Percentiles rank a stretch among this genome's conserved stretches.
Evolutionary conservation across 305 asterid species (phyloP).

Genomic region (Caryopteris hybrid): DNA sequence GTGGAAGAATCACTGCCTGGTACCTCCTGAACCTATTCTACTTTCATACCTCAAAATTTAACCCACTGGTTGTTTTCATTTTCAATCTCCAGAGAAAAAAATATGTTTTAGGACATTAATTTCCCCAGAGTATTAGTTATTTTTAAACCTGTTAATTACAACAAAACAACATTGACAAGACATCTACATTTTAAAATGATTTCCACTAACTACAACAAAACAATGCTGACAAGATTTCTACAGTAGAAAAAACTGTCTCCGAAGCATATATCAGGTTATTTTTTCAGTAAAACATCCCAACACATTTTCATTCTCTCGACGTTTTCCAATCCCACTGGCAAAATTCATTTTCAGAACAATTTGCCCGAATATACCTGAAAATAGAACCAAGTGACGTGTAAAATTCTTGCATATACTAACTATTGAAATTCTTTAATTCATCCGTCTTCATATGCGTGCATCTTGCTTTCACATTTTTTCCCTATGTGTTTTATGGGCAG

Average conservation of each 20-base stretch:
- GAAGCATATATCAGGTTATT: neutral
- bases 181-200: neutral
- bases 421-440: neutral
- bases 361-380: too few species aligned
- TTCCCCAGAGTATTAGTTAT: neutral
- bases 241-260: neutral
- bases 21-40: constrained; percentile 22
- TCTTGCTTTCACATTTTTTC: neutral
- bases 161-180: neutral
- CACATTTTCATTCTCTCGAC: neutral
- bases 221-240: neutral
- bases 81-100: too few species aligned
- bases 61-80: neutral
- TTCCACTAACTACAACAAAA: neutral
- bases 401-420: neutral
- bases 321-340: too few species aligned
- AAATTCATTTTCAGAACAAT: too few species aligned
- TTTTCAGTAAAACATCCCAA: neutral
- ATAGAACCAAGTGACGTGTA: too few species aligned
- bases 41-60: neutral
- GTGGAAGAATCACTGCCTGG: constrained; percentile 75
- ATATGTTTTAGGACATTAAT: too few species aligned
- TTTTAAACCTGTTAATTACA: neutral
- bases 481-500: neutral
- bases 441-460: neutral